These are phyloP conservation scores for Metschnikowia koreensis DNA, from an alignment of 805 yeast species.

Conservation along the genomic window DNA sequence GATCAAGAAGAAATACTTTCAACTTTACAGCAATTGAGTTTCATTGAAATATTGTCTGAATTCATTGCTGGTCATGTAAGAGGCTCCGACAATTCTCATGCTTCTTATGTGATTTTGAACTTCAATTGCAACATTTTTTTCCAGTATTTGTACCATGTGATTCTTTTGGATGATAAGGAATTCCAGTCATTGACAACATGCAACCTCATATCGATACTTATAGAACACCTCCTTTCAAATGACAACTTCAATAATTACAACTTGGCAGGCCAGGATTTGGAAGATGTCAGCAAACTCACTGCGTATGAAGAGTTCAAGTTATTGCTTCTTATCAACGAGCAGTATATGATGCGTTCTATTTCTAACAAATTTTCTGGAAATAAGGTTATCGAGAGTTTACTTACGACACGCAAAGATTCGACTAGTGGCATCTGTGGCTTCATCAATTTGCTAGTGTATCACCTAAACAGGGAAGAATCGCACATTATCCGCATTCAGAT, in stretches of 20 bases:
- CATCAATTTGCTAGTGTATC: slow-evolving; percentile 54
- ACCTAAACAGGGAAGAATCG: slow-evolving; percentile 76
- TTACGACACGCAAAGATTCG: slow-evolving; percentile 7
- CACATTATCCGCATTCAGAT: slow-evolving; percentile 71
- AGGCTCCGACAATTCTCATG: slow-evolving; percentile 17
- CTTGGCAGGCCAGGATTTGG: slow-evolving; percentile 31
- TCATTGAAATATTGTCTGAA: slow-evolving; percentile 39
- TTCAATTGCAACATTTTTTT: slow-evolving; percentile 41
- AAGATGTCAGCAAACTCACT: slow-evolving; percentile 45
- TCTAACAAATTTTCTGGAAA: slow-evolving; percentile 35
- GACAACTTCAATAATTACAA: slow-evolving; percentile 36
- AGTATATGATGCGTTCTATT: slow-evolving; percentile 67
- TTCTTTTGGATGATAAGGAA: slow-evolving; percentile 34
- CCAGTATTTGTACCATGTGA: slow-evolving; percentile 38
- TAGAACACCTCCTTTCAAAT: slow-evolving; percentile 30
- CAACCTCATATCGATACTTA: slow-evolving; percentile 28
- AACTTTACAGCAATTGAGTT: slow-evolving; percentile 59
- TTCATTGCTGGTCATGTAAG: slow-evolving; percentile 30
- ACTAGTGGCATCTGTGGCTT: slow-evolving; percentile 62
- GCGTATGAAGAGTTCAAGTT: slow-evolving; percentile 66
- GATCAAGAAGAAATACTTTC: slow-evolving; percentile 17
- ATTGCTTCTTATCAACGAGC: slow-evolving; percentile 78
- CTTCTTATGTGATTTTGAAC: slow-evolving; percentile 34
- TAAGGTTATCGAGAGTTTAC: slow-evolving; percentile 52
- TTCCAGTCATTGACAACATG: slow-evolving; percentile 27